Percentiles rank a stretch among this genome's conserved stretches.
These are phyloP conservation scores for Candida xyloterini DNA, from an alignment of 805 yeast genomes.

Conservation along the genomic window DNA sequence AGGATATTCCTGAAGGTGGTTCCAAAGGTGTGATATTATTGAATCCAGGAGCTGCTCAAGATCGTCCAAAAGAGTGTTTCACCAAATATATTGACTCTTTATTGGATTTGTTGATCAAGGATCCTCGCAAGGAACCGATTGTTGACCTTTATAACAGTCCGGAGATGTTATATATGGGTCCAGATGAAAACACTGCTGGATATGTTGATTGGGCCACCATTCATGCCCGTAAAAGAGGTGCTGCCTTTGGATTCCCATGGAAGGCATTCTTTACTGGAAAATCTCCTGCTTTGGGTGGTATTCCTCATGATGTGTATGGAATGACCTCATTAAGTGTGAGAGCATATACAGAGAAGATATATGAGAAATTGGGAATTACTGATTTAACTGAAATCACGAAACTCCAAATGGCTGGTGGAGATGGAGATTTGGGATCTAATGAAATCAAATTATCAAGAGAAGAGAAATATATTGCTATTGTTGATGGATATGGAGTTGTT, in stretches of 20 bases:
- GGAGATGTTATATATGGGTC: conserved; percentile 95
- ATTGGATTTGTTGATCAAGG: conserved; percentile 76
- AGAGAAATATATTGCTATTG: conserved; percentile 82
- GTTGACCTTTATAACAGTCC: conserved; percentile 81
- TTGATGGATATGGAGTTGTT: conserved; percentile 94
- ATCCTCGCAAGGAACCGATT: conserved; percentile 70
- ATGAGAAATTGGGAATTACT: conserved; percentile 66
- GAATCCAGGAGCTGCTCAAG: conserved; percentile 69
- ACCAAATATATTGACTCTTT: conserved; percentile 90
- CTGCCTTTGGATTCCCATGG: conserved; percentile 79
- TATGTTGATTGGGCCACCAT: conserved; percentile 96
- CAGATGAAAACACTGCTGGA: conserved; percentile 98
- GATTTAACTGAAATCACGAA: conserved; percentile 61
- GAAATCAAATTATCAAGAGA: conserved; percentile 83
- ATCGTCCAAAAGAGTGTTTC: conserved; percentile 78
- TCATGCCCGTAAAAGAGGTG: conserved; percentile 89
- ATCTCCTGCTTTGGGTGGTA: conserved; percentile 88
- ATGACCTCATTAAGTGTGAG: conserved; percentile 96
- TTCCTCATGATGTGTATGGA: conserved; percentile 97
- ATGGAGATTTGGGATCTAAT: conserved; percentile 95
- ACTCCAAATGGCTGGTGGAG: conserved; percentile 98
- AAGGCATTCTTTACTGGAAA: conserved; percentile 97
- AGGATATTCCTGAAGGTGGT: conserved; percentile 99
- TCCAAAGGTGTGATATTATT: conserved; percentile 94
- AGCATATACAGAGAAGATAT: conserved; percentile 83